phyloP scores from a whole-genome alignment of 192 early-diverging fungal genomes.

The Podila epigama region DNA sequence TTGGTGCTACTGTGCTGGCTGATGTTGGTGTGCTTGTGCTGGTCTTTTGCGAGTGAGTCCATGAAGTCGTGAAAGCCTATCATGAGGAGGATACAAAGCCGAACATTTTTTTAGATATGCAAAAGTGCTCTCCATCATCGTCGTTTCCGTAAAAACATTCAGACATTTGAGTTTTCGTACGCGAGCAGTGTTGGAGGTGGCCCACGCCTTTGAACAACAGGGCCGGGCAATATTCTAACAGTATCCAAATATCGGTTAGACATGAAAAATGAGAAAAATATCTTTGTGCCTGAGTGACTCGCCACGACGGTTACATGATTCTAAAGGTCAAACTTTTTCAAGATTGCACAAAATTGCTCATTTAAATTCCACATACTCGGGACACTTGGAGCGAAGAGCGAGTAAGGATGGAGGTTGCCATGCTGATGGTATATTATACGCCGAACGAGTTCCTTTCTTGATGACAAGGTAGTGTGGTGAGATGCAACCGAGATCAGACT shows the following conservation, averaged over 20 bases:
- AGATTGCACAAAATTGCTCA: background rate
- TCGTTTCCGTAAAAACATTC: background rate
- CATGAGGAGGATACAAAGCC: background rate
- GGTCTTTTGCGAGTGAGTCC: slow-evolving; percentile 8
- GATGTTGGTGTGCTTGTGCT: background rate
- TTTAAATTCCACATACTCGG: slow-evolving; percentile 17
- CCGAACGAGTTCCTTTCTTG: background rate
- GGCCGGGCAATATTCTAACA: slow-evolving; percentile 13
- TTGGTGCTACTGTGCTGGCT: background rate
- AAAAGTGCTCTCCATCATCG: slow-evolving; percentile 5
- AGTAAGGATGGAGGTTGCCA: slow-evolving; percentile 19
- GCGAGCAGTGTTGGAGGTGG: slow-evolving; percentile 11
- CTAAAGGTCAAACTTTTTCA: background rate
- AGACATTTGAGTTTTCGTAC: slow-evolving; percentile 4
- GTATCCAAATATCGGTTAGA: background rate
- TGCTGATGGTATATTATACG: background rate
- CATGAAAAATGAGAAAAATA: background rate
- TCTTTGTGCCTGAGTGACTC: too few relatives aligned
- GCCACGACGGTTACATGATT: too few relatives aligned
- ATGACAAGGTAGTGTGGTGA: too few relatives aligned
- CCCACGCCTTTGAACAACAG: slow-evolving; percentile 12
- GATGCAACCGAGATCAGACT: too few relatives aligned
- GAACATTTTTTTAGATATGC: background rate
- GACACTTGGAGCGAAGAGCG: slow-evolving; percentile 23
- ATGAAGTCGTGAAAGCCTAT: slow-evolving; percentile 32